Percentiles rank a stretch among this genome's conserved stretches.
Evolutionary conservation across 768 basidiomycete genomes (phyloP).

Genomic region (Galerina sulciceps): DNA sequence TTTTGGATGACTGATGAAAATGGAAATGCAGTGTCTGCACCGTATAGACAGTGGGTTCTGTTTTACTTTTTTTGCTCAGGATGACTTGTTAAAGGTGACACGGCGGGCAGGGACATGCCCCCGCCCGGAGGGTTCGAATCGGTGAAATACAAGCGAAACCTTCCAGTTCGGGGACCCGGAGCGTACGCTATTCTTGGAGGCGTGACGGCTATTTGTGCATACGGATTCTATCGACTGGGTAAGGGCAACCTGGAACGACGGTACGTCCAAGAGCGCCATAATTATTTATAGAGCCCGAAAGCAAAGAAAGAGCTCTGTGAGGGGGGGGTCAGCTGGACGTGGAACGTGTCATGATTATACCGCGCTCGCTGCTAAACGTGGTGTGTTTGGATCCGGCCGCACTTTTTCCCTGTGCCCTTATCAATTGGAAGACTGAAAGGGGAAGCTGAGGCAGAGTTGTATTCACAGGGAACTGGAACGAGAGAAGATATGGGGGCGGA

Average conservation of each 20-base stretch:
- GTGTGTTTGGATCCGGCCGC: conserved; percentile 66
- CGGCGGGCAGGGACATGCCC: conserved; percentile 83
- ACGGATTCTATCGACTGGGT: conserved; percentile 92
- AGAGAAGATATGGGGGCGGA: conserved; percentile 94
- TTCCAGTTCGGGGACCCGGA: conserved; percentile 87
- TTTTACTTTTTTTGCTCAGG: conserved; percentile 19
- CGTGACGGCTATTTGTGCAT: conserved; percentile 85
- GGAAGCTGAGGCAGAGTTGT: conserved; percentile 44
- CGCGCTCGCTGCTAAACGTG: conserved; percentile 78
- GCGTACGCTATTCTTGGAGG: conserved; percentile 84
- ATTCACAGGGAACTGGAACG: conserved; percentile 83
- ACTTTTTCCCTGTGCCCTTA: conserved; percentile 36
- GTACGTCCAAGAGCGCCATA: conserved; percentile 58
- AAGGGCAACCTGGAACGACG: conserved; percentile 91
- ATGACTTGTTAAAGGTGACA: conserved; percentile 14
- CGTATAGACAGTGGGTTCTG: conserved; percentile 64
- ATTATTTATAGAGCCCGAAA: conserved; percentile 11
- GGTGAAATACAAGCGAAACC: conserved; percentile 94
- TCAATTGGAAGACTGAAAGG: conserved; percentile 45
- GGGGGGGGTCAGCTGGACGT: conserved; percentile 64
- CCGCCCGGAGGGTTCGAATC: conserved; percentile 92
- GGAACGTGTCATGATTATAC: conserved; percentile 64
- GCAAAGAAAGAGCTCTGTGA: not conserved
- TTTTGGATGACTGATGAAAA: conserved; percentile 6
- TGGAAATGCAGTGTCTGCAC: conserved; percentile 51